A percentile compares a stretch with the other conserved stretches of the same genome.
Evolutionary conservation across 768 basidiomycete genomes (phyloP).

Genomic region (Rubroboletus satanas): DNA sequence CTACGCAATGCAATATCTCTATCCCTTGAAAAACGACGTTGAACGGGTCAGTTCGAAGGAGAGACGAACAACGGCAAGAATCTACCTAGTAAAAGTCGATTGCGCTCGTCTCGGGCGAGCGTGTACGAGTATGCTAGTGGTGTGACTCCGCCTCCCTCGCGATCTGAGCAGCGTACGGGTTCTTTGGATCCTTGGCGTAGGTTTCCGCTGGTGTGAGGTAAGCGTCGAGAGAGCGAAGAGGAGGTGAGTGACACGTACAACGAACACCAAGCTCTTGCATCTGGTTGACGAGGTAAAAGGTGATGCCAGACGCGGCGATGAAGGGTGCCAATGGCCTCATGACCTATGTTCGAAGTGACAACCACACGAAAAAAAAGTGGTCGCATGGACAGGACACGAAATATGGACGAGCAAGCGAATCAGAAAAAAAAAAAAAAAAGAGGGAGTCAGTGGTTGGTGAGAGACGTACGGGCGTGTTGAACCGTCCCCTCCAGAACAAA

Average conservation of each 20-base stretch:
- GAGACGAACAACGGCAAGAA: background rate
- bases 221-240: background rate
- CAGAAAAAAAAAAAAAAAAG: background rate
- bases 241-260: slow-evolving; percentile 47
- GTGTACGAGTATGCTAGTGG: slow-evolving; percentile 24
- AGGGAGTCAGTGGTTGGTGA: background rate
- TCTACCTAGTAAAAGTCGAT: slow-evolving; percentile 1
- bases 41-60: background rate
- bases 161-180: slow-evolving; percentile 77
- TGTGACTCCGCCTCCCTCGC: slow-evolving; percentile 57
- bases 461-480: slow-evolving; percentile 27
- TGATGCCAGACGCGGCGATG: slow-evolving; percentile 60
- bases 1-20: slow-evolving; percentile 19
- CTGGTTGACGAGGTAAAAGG: slow-evolving; percentile 62
- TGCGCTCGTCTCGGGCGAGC: background rate
- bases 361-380: background rate
- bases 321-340: slow-evolving; percentile 78
- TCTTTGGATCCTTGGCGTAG: slow-evolving; percentile 73
- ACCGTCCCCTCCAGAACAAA: slow-evolving; percentile 26
- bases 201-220: slow-evolving; percentile 45
- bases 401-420: background rate
- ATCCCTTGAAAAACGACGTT: background rate
- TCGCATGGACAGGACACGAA: background rate
- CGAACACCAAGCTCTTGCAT: slow-evolving; percentile 66
- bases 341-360: slow-evolving; percentile 42